Conservation (phyloP, 1,139 yeast genomes). For the Meyerozyma smithsonii region DNA sequence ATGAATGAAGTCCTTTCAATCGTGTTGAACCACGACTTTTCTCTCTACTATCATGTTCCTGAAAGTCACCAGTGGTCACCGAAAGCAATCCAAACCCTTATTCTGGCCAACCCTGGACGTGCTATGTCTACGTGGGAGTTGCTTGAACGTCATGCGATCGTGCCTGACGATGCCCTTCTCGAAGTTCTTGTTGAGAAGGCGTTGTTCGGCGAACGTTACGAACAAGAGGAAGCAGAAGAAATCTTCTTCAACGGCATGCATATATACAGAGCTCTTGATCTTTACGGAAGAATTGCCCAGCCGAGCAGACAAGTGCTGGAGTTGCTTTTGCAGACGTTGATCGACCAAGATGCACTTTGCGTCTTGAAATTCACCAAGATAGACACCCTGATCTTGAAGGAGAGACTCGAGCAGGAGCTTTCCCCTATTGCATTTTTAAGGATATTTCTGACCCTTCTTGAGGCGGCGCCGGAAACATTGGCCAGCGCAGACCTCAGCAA, state of each 20-base stretch:
- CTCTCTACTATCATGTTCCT: conserved; percentile 24
- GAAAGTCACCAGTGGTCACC: conserved; percentile 13
- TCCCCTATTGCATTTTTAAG: conserved; percentile 6
- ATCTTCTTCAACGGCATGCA: neutral
- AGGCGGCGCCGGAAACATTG: conserved; percentile 3
- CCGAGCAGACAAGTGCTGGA: neutral
- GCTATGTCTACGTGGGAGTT: conserved; percentile 34
- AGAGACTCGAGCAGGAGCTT: neutral
- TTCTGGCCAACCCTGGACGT: conserved; percentile 37
- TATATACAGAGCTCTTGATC: neutral
- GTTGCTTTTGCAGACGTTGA: neutral
- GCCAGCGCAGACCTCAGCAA: neutral
- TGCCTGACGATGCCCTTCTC: conserved; percentile 6
- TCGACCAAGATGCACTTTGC: neutral
- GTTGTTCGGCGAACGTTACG: conserved; percentile 7
- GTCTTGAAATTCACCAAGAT: neutral
- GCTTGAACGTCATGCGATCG: conserved; percentile 19
- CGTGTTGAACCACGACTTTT: conserved; percentile 26
- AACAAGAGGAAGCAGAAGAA: neutral
- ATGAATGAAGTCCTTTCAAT: conserved; percentile 11
- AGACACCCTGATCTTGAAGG: neutral
- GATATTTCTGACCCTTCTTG: conserved; percentile 7
- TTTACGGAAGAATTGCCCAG: neutral
- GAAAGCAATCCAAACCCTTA: conserved; percentile 11
- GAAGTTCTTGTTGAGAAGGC: conserved; percentile 7